Conservation (phyloP, 1,284 basidiomycete genomes). For the Heimioporus punctisporus region DNA sequence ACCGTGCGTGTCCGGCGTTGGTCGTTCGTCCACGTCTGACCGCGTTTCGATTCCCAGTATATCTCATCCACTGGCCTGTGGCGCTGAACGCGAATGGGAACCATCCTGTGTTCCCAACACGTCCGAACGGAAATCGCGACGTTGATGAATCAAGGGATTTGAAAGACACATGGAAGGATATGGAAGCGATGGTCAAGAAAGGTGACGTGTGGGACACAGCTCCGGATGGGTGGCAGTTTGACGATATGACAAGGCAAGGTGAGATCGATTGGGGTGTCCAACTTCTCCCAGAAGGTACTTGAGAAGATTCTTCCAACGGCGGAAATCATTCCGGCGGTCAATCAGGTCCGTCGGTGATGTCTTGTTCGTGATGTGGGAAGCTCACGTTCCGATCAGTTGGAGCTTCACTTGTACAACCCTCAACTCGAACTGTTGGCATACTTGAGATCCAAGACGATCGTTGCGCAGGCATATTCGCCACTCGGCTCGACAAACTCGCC, state of each 20-base stretch:
- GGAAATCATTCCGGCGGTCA: slow-evolving; percentile 58
- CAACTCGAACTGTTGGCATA: slow-evolving; percentile 73
- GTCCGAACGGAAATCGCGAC: slow-evolving; percentile 70
- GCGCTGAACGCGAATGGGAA: slow-evolving; percentile 76
- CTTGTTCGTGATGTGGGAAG: neutral
- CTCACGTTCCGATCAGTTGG: slow-evolving; percentile 47
- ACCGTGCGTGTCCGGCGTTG: slow-evolving; percentile 46
- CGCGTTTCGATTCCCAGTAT: slow-evolving; percentile 39
- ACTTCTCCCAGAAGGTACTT: slow-evolving; percentile 68
- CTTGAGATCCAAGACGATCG: slow-evolving; percentile 70
- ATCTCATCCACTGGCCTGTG: slow-evolving; percentile 86
- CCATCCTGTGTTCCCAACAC: slow-evolving; percentile 68
- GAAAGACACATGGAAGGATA: slow-evolving; percentile 79
- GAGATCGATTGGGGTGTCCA: slow-evolving; percentile 76
- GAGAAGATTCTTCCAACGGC: slow-evolving; percentile 61
- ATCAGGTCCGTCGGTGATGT: slow-evolving; percentile 50
- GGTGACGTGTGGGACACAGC: too few relatives aligned
- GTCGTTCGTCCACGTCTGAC: neutral
- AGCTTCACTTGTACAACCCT: slow-evolving; percentile 79
- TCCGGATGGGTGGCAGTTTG: too few relatives aligned
- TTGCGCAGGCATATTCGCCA: slow-evolving; percentile 84
- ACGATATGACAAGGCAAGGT: slow-evolving; percentile 72
- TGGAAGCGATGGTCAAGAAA: slow-evolving; percentile 74
- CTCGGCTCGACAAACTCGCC: slow-evolving; percentile 77
- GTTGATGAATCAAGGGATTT: slow-evolving; percentile 68